Evolutionary conservation across 2,329 filamentous ascomycete species (phyloP).

Genomic region (Ophiostoma australiae): DNA sequence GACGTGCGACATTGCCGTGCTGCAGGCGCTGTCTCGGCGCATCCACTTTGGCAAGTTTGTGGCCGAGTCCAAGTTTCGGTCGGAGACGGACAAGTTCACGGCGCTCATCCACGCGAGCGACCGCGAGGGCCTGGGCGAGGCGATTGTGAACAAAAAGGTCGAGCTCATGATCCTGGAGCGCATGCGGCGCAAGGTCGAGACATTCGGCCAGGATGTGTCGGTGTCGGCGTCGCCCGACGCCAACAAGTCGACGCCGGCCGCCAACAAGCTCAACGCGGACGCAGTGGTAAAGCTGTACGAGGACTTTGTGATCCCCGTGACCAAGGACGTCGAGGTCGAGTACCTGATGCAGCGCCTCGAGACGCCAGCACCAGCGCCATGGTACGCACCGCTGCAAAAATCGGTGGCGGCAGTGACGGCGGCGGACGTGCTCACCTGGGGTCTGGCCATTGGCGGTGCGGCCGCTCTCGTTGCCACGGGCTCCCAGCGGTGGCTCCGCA

Average conservation of each 20-base stretch:
- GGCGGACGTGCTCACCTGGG: conserved; percentile 16
- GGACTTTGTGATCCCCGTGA: conserved; percentile 90
- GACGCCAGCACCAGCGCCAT: conserved; percentile 20
- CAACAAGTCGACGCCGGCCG: conserved; percentile 35
- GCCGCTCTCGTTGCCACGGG: neutral
- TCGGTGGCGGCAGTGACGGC: conserved; percentile 9
- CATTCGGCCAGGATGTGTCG: conserved; percentile 87
- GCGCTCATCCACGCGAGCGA: conserved; percentile 76
- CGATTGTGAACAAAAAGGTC: conserved; percentile 84
- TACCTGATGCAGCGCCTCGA: conserved; percentile 87
- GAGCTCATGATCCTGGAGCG: conserved; percentile 89
- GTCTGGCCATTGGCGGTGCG: conserved; percentile 15
- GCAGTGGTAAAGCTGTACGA: conserved; percentile 87
- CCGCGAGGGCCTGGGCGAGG: conserved; percentile 73
- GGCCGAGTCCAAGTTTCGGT: conserved; percentile 88
- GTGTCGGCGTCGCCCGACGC: conserved; percentile 35
- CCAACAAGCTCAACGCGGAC: conserved; percentile 81
- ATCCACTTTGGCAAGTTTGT: conserved; percentile 99
- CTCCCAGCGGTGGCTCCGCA: conserved; percentile 24
- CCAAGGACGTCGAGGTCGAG: conserved; percentile 97
- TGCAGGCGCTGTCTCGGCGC: conserved; percentile 83
- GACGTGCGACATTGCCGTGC: conserved; percentile 81
- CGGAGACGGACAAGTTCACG: conserved; percentile 75
- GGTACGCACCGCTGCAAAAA: conserved; percentile 20
- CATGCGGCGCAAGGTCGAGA: conserved; percentile 80